These are phyloP conservation scores for Thielaviopsis populi DNA, from an alignment of 2,329 filamentous ascomycete genomes.

Conservation along the genomic window DNA sequence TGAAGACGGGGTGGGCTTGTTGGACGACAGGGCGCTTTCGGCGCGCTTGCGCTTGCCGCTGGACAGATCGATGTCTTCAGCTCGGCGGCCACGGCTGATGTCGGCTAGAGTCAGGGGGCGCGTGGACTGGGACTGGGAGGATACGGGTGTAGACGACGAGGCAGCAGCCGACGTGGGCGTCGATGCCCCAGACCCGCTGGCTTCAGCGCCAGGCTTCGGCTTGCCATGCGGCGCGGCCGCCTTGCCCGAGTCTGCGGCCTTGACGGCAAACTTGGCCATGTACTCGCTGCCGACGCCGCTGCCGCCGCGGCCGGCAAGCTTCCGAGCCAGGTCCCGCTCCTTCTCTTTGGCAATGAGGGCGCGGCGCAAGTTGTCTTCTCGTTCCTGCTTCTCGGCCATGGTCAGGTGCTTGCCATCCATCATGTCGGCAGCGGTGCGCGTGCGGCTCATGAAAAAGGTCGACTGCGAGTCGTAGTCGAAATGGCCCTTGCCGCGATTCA, in stretches of 20 bases:
- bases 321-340: constrained; percentile 56
- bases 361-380: constrained; percentile 50
- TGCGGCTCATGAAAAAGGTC: constrained; percentile 38
- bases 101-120: constrained; percentile 28
- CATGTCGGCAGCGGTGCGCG: constrained; percentile 42
- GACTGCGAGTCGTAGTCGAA: constrained; percentile 46
- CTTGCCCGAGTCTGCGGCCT: background rate
- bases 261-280: constrained; percentile 30
- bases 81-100: constrained; percentile 26
- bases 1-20: constrained; percentile 25
- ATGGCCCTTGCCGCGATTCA: constrained; percentile 21
- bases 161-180: background rate
- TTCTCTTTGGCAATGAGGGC: constrained; percentile 52
- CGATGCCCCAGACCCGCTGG: background rate
- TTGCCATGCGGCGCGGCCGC: background rate
- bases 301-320: constrained; percentile 44
- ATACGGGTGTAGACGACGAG: constrained; percentile 17
- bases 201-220: background rate
- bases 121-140: constrained; percentile 29
- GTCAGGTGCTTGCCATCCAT: constrained; percentile 38
- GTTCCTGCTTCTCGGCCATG: constrained; percentile 43
- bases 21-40: constrained; percentile 34
- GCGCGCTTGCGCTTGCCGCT: constrained; percentile 48
- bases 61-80: constrained; percentile 38
- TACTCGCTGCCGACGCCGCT: constrained; percentile 56